Conservation (phyloP, 192 early-diverging fungal genomes). For the Entomortierella parvispora region DNA sequence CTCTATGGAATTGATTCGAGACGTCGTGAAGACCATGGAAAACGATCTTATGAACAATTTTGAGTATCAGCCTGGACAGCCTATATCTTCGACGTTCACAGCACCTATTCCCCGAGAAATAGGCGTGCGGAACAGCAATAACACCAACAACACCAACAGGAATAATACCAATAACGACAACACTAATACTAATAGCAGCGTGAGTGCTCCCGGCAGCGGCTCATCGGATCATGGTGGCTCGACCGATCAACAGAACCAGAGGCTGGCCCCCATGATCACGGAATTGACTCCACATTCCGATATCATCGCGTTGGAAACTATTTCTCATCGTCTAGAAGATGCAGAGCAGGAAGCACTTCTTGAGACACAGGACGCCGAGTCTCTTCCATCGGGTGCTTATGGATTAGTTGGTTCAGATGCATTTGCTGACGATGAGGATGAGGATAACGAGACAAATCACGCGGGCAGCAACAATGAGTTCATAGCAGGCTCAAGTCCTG, state of each 20-base stretch:
- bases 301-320: too few relatives aligned
- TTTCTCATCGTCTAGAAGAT: too few relatives aligned
- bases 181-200: background rate
- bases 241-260: too few relatives aligned
- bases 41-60: slow-evolving; percentile 87
- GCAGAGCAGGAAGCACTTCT: background rate
- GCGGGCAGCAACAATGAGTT: background rate
- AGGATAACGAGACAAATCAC: background rate
- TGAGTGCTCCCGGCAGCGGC: slow-evolving; percentile 13
- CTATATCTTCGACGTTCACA: slow-evolving; percentile 90
- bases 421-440: slow-evolving; percentile 45
- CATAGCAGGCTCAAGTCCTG: background rate
- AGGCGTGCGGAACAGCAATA: slow-evolving; percentile 50
- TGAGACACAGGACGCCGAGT: background rate
- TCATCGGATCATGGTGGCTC: too few relatives aligned
- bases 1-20: slow-evolving; percentile 88
- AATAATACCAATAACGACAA: background rate
- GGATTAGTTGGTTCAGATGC: slow-evolving; percentile 25
- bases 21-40: slow-evolving; percentile 90
- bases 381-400: slow-evolving; percentile 24
- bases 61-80: slow-evolving; percentile 83
- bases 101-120: slow-evolving; percentile 76
- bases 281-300: too few relatives aligned
- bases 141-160: slow-evolving; percentile 1
- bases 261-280: too few relatives aligned